Base-by-base conservation (phyloP, 768 basidiomycete species). In the Phaeotremella fagi region DNA sequence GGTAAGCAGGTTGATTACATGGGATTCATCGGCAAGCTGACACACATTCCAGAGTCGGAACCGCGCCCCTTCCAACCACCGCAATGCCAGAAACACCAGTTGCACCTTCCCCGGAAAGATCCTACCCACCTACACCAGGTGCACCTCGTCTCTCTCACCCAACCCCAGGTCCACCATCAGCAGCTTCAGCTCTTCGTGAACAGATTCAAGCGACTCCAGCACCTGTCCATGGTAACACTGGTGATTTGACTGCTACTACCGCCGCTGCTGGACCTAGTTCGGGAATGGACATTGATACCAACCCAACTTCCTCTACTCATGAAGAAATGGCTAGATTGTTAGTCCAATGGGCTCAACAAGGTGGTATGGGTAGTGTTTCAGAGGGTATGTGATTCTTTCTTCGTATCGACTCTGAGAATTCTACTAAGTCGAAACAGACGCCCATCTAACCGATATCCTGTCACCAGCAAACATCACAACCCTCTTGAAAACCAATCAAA, bases 401-500 rank as follows among this genome's bases (percentile, higher is more conserved):
- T 33, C 31, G 31, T 16, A 33, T 48, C 28, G 28, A 5, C 33
- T 11, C n/a, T 5, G 16, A 15, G 25, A 16, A n/a, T 20, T 38
- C 27, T 20, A 49, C 28, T 44, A 28, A n/a, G 25, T 18, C 27
- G 43, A 23, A 24, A 27, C 47, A 63, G 60, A 66, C 45, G 66
- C 65, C 23, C 66, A 60, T 31, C 44, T 74, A 15, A 68, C 66
- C 31, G 69, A 74, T 41, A 61, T 74, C 24, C 57, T 74, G 12
- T 64, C 64, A 1, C 58, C 71, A 1, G 47, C 50, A 3, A 65
- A 63, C 37, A 63, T 74, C 26, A 57, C 61, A 3, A 56, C 86
- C 5, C 77, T 95, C 7, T 86, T 92, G 72, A 74, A 77, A 0
- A 50, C 59, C 28, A 41, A 57, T 12, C 87, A 87, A 0, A 80